These are phyloP conservation scores for Dryas drummondii DNA, from an alignment of 306 rosid species.

Conservation along the genomic window DNA sequence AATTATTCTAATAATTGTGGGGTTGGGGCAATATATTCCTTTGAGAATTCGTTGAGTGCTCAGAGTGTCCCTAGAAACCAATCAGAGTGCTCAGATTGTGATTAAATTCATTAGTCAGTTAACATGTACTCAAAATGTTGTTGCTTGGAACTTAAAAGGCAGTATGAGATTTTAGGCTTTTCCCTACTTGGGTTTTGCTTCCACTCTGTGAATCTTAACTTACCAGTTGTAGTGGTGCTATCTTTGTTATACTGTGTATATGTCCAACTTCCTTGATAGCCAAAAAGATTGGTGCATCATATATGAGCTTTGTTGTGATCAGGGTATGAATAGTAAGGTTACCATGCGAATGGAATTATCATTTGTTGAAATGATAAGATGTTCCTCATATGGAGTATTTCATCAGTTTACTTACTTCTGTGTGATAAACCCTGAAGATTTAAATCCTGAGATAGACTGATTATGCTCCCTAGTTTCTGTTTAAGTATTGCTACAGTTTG, in stretches of 20 bases:
- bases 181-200: background rate
- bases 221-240: background rate
- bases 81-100: background rate
- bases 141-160: background rate
- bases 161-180: background rate
- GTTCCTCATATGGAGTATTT: too few relatives aligned
- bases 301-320: background rate
- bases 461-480: too few relatives aligned
- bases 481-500: background rate
- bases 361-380: background rate
- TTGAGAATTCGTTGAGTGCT: background rate
- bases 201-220: background rate
- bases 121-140: background rate
- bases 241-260: background rate
- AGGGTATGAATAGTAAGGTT: background rate
- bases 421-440: background rate
- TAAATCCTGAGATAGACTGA: too few relatives aligned
- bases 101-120: background rate
- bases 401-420: background rate
- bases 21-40: background rate
- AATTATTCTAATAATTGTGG: background rate
- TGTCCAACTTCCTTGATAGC: background rate
- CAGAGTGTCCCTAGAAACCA: background rate
- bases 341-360: background rate
- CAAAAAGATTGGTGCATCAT: background rate